Evolutionary conservation across 257 asterid species (phyloP), one percentile per base, ranked within the genome.

Genomic region (Phtheirospermum japonicum): DNA sequence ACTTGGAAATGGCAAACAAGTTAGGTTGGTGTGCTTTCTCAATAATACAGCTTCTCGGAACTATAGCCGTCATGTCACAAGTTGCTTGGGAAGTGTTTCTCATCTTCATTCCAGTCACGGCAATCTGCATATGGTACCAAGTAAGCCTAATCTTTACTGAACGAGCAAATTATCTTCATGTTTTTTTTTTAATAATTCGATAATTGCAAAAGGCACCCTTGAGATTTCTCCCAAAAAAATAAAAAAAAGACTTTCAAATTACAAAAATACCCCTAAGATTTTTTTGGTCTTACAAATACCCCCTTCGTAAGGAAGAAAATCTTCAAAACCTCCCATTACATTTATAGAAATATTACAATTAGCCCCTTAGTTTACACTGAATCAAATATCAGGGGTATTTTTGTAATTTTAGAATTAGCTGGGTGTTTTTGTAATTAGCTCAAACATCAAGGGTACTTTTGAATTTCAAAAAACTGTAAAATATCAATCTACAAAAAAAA

Each of bases 11-110:
- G 58, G 58, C 58, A 2, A 53, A 12, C 58, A 53, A 26, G 6
- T 53, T 53, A 26, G 58, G 58, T 9, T 53, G 58, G 58, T 53
- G 58, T 26, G 58, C 58, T 20, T 53, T 53, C 36, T 53, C 58
- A 1, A 53, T 53, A 53, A 53, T 53, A 11, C 58, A 53, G 34
- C 58, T 53, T 53, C 58, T 53, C 58, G 58, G 58, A 10, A 53
- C 58, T 28, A 23, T 53, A 53, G 37, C 37, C 30, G 58, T 53
- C 9, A 53, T 53, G 58, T 53, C 58, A 23, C 58, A 53, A 53
- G 58, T 53, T 26, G 58, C 58, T 11, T 53, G 58, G 58, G 58
- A 53, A 53, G 58, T 53, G 31, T 53, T 53, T 20, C 36, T 53
- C 58, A 53, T 53, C 34, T 53, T 53, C 18, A 53, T 53, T 6